Conservation (phyloP, 2,329 filamentous ascomycete genomes). For the Neoscytalidium dimidiatum region DNA sequence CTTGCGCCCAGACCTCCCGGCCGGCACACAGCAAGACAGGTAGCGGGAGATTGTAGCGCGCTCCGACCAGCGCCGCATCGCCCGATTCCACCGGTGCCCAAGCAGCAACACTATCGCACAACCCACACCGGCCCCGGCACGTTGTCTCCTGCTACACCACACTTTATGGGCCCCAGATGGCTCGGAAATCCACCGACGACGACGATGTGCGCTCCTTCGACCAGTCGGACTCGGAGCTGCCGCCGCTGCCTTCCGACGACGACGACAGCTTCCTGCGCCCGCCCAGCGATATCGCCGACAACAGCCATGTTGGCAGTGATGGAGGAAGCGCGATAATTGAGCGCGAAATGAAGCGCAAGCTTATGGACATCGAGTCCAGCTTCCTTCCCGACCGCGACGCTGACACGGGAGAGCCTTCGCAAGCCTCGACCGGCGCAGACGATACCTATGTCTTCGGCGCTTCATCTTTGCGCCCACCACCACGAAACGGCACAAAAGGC, state of each 20-base stretch:
- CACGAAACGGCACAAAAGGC: background rate
- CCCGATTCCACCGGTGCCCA: conserved; percentile 1
- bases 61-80: conserved; percentile 2
- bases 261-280: conserved; percentile 41
- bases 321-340: conserved; percentile 52
- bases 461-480: conserved; percentile 19
- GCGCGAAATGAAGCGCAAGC: conserved; percentile 58
- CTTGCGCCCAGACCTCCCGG: conserved; percentile 11
- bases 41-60: conserved; percentile 10
- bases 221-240: conserved; percentile 39
- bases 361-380: conserved; percentile 65
- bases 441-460: conserved; percentile 50
- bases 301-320: conserved; percentile 36
- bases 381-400: conserved; percentile 63
- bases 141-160: conserved; percentile 5
- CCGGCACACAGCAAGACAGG: background rate
- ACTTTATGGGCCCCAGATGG: conserved; percentile 26
- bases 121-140: background rate
- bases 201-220: conserved; percentile 38
- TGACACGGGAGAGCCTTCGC: conserved; percentile 35
- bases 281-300: conserved; percentile 28
- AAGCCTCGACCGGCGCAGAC: conserved; percentile 39
- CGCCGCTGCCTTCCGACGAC: conserved; percentile 42
- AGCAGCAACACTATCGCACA: background rate
- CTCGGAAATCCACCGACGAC: conserved; percentile 30